Evolutionary conservation across 805 yeast genomes (phyloP).

Genomic region (Wickerhamiella dianesei): DNA sequence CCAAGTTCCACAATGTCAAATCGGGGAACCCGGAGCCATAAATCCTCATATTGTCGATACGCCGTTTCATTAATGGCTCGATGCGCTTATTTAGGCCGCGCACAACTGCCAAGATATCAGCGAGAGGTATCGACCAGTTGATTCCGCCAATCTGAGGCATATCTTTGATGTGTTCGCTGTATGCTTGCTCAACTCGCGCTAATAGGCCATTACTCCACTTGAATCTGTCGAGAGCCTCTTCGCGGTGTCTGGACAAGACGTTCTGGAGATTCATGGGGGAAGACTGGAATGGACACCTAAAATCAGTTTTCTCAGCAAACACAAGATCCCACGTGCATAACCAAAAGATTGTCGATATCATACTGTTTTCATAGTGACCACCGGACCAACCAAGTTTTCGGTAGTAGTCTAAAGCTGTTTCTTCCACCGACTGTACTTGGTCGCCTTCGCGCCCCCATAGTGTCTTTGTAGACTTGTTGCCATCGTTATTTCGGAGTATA

Average conservation of each 20-base stretch:
- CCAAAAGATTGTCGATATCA: slow-evolving; percentile 21
- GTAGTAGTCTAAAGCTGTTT: slow-evolving; percentile 24
- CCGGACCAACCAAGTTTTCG: slow-evolving; percentile 23
- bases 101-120: slow-evolving; percentile 6
- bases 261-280: slow-evolving; percentile 23
- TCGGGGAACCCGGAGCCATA: slow-evolving; percentile 27
- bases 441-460: slow-evolving; percentile 10
- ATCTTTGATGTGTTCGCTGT: slow-evolving; percentile 8
- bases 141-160: slow-evolving; percentile 22
- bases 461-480: slow-evolving; percentile 1
- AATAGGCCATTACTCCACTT: slow-evolving; percentile 6
- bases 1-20: slow-evolving; percentile 23
- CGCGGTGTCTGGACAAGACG: slow-evolving; percentile 17
- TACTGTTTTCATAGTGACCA: slow-evolving; percentile 26
- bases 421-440: slow-evolving; percentile 22
- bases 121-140: slow-evolving; percentile 20
- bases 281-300: slow-evolving; percentile 24
- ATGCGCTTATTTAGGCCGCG: slow-evolving; percentile 9
- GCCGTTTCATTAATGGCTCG: slow-evolving; percentile 6
- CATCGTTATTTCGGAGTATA: background rate
- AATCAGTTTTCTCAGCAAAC: slow-evolving; percentile 20
- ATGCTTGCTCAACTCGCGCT: background rate
- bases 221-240: slow-evolving; percentile 19
- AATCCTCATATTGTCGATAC: slow-evolving; percentile 16
- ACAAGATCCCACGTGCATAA: slow-evolving; percentile 23